phyloP scores from a whole-genome alignment of 2,329 filamentous ascomycete species.

The Penicillium expansum region DNA sequence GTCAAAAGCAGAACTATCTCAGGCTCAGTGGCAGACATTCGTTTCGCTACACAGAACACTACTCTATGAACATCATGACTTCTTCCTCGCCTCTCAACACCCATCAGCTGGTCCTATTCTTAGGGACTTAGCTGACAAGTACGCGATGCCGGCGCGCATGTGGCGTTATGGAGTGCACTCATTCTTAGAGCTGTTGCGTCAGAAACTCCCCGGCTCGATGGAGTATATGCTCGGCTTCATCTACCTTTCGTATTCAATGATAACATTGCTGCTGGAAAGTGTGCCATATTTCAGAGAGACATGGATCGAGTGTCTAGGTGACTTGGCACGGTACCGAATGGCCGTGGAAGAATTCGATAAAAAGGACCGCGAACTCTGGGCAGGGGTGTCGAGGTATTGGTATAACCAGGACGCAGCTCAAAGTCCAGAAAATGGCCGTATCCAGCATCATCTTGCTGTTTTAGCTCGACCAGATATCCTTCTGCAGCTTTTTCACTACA shows the following conservation, averaged over 20 bases:
- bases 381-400: constrained; percentile 75
- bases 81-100: constrained; percentile 84
- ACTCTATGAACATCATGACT: constrained; percentile 79
- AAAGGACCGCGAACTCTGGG: constrained; percentile 75
- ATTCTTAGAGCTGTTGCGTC: constrained; percentile 73
- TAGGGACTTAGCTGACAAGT: constrained; percentile 69
- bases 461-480: constrained; percentile 57
- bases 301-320: constrained; percentile 91
- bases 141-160: constrained; percentile 89
- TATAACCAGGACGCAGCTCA: constrained; percentile 78
- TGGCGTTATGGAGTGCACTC: constrained; percentile 91
- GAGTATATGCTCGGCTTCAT: constrained; percentile 93
- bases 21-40: constrained; percentile 78
- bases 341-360: constrained; percentile 83
- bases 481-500: constrained; percentile 60
- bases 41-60: constrained; percentile 79
- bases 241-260: constrained; percentile 84
- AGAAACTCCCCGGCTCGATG: constrained; percentile 69
- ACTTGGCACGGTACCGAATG: constrained; percentile 83
- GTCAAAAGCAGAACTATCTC: constrained; percentile 39
- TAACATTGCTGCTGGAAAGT: constrained; percentile 81
- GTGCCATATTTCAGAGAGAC: constrained; percentile 79
- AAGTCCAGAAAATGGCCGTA: constrained; percentile 68
- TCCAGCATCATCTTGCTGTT: constrained; percentile 84
- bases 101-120: constrained; percentile 70